Base-by-base conservation (phyloP, 2,329 filamentous ascomycete species). In the Sporothrix sp. region DNA sequence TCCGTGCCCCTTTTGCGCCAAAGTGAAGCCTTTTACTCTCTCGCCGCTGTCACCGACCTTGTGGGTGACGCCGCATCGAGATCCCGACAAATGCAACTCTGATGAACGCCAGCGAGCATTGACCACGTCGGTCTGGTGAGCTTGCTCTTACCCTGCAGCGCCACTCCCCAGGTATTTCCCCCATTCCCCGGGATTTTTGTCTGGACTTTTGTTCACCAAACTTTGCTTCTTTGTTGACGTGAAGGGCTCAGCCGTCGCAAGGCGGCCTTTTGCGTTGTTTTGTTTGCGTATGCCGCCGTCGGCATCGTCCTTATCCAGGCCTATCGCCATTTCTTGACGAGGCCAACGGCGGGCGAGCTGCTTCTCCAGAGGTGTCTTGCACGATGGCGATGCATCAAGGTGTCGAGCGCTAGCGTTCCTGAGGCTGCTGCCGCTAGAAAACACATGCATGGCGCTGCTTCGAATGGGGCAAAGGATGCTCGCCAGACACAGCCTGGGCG, bases 391-490 rank as follows among this genome's bases (percentile, higher is more conserved):
- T 37, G 32, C 9, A 36, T 46, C 43, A 30, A 30, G 38, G 11
- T 20, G 18, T 30, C 8, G 10, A 32, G 21, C 46, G 14, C 18
- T 48, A 49, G 47, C 38, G 38, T 27, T 37, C 21, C 42, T 38
- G 33, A 37, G 28, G 37, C 23, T 36, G 40, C 32, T 38, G 48
- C 39, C 32, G 42, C 49, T 51, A 51, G 49, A 51, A 51, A 51
- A 51, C 42, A 21, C 49, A 35, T 45, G 42, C 40, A 45, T 46
- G 49, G 11, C 37, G 16, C 37, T 37, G 46, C 32, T 14, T 36
- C 30, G 25, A 20, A 36, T 13, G 43, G 43, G 32, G 32, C 43
- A 46, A 32, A 36, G 30, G 23, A 18, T 46, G n/a, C 21, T 46
- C 8, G 28, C 7, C 32, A 27, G 23, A 23, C 27, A 20, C 16